Evolutionary conservation across 441 rosid genomes (phyloP).

Genomic region (Pelargonium exstipulatum): DNA sequence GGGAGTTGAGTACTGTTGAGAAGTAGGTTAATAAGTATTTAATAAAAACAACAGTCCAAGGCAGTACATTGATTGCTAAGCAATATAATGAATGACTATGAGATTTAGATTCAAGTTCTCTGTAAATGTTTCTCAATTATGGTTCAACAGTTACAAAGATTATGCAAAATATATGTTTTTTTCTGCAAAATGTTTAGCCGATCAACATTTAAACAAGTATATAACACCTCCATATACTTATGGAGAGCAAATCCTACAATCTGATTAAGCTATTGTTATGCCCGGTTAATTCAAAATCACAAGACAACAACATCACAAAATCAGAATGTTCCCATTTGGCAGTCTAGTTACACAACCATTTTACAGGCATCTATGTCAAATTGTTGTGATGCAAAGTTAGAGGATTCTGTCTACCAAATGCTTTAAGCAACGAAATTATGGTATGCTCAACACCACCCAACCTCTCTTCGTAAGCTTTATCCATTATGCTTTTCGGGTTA

Average conservation of each 20-base stretch:
- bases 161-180: too few species aligned
- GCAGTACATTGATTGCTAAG: neutral
- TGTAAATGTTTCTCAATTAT: neutral
- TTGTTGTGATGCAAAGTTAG: conserved; percentile 3
- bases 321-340: too few species aligned
- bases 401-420: neutral
- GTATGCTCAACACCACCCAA: conserved; percentile 20
- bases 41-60: neutral
- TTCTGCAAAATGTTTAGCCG: too few species aligned
- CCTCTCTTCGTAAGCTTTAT: conserved; percentile 12
- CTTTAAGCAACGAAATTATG: conserved; percentile 11
- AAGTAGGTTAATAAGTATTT: neutral
- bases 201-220: too few species aligned
- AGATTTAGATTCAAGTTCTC: neutral
- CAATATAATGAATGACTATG: neutral
- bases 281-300: too few species aligned
- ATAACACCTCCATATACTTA: too few species aligned
- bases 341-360: neutral
- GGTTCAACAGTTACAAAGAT: too few species aligned
- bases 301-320: too few species aligned
- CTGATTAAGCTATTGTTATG: too few species aligned
- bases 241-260: too few species aligned
- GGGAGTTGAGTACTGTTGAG: neutral
- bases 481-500: conserved; percentile 8
- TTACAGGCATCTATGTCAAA: neutral